Base-by-base conservation (phyloP, 2,329 filamentous ascomycete species). In the Epichloe sp. region DNA sequence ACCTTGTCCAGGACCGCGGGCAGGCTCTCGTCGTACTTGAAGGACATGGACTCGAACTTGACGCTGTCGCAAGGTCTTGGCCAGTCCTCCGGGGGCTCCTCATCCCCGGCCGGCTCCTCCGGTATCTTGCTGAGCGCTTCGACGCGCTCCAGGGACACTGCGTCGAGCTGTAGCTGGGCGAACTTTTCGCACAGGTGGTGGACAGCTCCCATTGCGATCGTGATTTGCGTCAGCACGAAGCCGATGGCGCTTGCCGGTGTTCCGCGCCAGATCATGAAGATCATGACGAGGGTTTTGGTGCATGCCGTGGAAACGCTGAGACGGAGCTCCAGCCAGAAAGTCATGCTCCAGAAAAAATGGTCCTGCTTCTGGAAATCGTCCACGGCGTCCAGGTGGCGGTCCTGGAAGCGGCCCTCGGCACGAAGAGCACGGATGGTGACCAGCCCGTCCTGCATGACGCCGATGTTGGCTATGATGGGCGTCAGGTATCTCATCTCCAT, bases 301-400 rank as follows among this genome's bases (percentile, higher is more conserved):
- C 78, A 63, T 0, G 85, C 85, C 0, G 88, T 88, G 5, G 64
- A 60, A 42, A 64, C 56, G 48, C 63, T 60, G 51, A 93, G 91
- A 12, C 89, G 81, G 60, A 85, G 88, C 63, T 83, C 82, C 2
- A 95, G 74, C 89, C 89, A 95, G 7, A 82, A 80, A 57, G 94
- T 88, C 43, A 94, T 74, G 53, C 83, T 86, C 85, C 89, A 95
- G 69, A 94, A 95, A 68, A 95, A 95, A 64, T 96, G 90, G 60
- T 96, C 90, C 77, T 95, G 93, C 63, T 88, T 88, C 64, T 95
- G 90, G 62, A 95, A 95, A 17, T 82, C 82, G 61, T 95, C 89
- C 0, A 89, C 88, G 0, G 89, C 88, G 2, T 76, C 71, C 36
- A 96, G 83, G 49, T 94, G 87, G 48, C 83, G 78, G 55, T 82